A percentile compares a stretch with the other conserved stretches of the same genome.
Evolutionary conservation across 129 eudicot genomes (phyloP).

Genomic region (Saposhnikovia divaricata): DNA sequence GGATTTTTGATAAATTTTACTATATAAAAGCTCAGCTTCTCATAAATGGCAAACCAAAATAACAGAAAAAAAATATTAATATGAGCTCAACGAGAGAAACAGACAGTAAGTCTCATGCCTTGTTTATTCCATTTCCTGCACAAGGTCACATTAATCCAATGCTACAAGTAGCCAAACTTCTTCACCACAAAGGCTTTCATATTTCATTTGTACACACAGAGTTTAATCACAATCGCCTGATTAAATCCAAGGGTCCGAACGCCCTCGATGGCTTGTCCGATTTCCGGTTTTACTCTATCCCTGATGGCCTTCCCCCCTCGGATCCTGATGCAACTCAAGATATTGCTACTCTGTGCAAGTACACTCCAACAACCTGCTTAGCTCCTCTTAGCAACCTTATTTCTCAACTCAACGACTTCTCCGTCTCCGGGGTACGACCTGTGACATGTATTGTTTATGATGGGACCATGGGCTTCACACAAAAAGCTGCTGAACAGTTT

Average conservation of each 20-base stretch:
- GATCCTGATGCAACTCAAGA: constrained; percentile 57
- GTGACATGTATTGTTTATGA: constrained; percentile 46
- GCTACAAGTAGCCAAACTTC: constrained; percentile 56
- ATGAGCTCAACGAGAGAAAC: constrained; percentile 6
- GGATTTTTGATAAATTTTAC: too few species aligned
- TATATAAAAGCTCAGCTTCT: not conserved
- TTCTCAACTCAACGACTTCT: constrained; percentile 11
- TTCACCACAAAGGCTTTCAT: constrained; percentile 40
- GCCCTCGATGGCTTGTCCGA: constrained; percentile 38
- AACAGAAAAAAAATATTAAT: not conserved
- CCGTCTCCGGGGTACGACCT: constrained; percentile 19
- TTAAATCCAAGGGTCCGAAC: constrained; percentile 41
- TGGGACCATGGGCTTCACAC: constrained; percentile 37
- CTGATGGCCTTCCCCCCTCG: constrained; percentile 50
- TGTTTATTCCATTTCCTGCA: constrained; percentile 52
- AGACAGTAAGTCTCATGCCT: constrained; percentile 33
- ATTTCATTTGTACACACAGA: constrained; percentile 51
- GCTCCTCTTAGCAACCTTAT: constrained; percentile 37
- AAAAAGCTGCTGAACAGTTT: constrained; percentile 32
- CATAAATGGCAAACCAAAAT: not conserved
- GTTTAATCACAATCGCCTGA: constrained; percentile 52
- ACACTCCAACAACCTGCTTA: constrained; percentile 25
- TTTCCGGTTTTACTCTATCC: constrained; percentile 47
- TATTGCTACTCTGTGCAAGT: constrained; percentile 34
- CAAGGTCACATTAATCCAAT: constrained; percentile 74